Evolutionary conservation across 2,329 filamentous ascomycete species (phyloP).

Genomic region (Aspergillus spinulosporus): DNA sequence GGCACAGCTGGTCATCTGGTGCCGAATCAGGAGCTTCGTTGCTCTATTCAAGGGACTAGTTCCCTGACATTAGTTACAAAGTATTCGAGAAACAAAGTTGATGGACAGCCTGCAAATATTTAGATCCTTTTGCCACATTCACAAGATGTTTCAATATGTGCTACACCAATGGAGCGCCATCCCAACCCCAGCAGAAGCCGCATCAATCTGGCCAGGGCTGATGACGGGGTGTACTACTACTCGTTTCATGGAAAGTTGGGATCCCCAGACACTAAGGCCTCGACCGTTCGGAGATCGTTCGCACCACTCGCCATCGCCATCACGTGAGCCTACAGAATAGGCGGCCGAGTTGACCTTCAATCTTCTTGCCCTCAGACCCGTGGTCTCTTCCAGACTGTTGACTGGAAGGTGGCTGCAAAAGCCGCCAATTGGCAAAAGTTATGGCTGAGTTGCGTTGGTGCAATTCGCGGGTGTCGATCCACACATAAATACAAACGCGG

Average conservation of each 20-base stretch:
- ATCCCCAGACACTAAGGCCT: background rate
- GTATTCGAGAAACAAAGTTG: too few species aligned
- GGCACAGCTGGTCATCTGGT: too few species aligned
- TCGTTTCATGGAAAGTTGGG: too few species aligned
- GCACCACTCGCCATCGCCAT: background rate
- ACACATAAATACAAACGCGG: background rate
- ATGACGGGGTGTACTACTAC: too few species aligned
- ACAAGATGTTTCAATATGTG: background rate
- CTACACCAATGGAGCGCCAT: background rate
- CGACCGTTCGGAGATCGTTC: background rate
- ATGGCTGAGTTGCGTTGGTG: background rate
- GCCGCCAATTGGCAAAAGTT: background rate
- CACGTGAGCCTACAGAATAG: background rate
- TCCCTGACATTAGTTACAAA: too few species aligned
- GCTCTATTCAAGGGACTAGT: too few species aligned
- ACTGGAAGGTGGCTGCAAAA: background rate
- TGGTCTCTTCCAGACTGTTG: background rate
- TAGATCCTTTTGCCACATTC: background rate
- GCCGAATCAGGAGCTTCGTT: too few species aligned
- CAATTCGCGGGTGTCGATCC: background rate
- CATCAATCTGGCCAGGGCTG: background rate
- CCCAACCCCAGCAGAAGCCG: background rate
- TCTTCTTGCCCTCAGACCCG: background rate
- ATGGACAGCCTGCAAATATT: too few species aligned
- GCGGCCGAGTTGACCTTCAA: background rate